Conservation (phyloP, 2,329 filamentous ascomycete genomes). For the Colletotrichum endophyticum region DNA sequence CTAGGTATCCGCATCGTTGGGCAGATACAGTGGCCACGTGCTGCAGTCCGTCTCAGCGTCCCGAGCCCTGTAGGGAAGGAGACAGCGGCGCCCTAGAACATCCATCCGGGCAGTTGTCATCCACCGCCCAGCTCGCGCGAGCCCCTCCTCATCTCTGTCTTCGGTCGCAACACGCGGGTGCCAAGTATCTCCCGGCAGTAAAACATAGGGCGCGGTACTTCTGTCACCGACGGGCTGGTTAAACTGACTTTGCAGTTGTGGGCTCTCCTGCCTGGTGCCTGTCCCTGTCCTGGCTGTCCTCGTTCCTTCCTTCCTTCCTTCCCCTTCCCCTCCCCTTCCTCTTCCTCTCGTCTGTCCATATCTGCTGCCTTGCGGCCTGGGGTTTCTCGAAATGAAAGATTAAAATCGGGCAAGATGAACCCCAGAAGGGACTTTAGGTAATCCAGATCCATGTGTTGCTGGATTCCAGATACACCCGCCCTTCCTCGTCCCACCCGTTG, state of each 20-base stretch:
- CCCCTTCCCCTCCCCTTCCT: background rate
- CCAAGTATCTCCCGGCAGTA: background rate
- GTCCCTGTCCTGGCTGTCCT: background rate
- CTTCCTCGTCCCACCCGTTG: background rate
- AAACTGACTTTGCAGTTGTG: background rate
- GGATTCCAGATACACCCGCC: background rate
- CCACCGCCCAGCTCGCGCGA: background rate
- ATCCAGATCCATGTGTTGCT: constrained; percentile 12
- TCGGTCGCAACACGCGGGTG: background rate
- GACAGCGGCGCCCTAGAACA: background rate
- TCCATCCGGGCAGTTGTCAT: background rate
- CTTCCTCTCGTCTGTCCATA: background rate
- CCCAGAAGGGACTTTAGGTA: background rate
- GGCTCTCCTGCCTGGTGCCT: background rate
- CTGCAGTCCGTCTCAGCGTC: background rate
- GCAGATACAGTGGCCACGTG: constrained; percentile 6
- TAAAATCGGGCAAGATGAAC: background rate
- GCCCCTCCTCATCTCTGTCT: background rate
- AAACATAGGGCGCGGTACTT: background rate
- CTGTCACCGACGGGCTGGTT: background rate
- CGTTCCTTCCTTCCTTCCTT: background rate
- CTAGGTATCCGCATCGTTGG: background rate
- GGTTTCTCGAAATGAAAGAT: background rate
- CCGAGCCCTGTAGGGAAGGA: background rate
- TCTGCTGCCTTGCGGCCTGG: background rate